Base-by-base conservation (phyloP, 352 stramenopile species). In the Phytopythium mirpurense region DNA sequence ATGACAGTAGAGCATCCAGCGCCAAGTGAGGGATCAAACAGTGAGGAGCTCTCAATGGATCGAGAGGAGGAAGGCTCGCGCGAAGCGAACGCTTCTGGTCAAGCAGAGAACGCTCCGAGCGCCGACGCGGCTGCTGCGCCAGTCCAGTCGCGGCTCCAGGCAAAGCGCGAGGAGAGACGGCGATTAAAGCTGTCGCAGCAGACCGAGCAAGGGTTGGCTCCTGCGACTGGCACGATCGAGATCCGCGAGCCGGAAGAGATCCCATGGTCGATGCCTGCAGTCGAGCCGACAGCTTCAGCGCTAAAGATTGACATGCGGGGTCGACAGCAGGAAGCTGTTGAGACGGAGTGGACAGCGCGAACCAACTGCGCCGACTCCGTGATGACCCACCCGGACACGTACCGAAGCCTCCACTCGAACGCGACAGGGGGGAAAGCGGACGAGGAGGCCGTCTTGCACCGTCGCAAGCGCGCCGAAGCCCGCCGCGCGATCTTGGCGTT, bases 91-190 rank as follows among this genome's bases (percentile, higher is more conserved):
- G 40, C 21, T 18, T 19, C 2, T 2, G 12, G 1, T 31, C 8
- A 8, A 16, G 40, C 11, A 31, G 40, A 29, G 21, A 19, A 21
- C 21, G 16, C 9, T 26, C 7, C 19, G 16, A 59, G 23, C 27
- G 32, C 10, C 5, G 43, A 53, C 4, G 21, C 36, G 2, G 29
- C 35, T n/a, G 36, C 42, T 11, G 52, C 51, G 5, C 51, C 56
- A 10, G 81, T 78, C 36, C 74, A 83, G 36, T 88, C 80, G 1
- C 66, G 65, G 8, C 53, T 88, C 8, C 74, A 72, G 19, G 75
- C 80, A 10, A 90, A 90, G 51, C 68, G 74, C 10, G 73, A 86
- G 19, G 71, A 88, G 43, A 70, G 77, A 9, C 65, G 63, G 10
- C 54, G 51, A 15, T 27, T 58, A 7, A 49, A 55, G 5, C 31